A percentile compares a stretch with the other conserved stretches of the same genome.
These are phyloP conservation scores for Wickerhamomyces bisporus DNA, from an alignment of 805 yeast species.

Conservation along the genomic window DNA sequence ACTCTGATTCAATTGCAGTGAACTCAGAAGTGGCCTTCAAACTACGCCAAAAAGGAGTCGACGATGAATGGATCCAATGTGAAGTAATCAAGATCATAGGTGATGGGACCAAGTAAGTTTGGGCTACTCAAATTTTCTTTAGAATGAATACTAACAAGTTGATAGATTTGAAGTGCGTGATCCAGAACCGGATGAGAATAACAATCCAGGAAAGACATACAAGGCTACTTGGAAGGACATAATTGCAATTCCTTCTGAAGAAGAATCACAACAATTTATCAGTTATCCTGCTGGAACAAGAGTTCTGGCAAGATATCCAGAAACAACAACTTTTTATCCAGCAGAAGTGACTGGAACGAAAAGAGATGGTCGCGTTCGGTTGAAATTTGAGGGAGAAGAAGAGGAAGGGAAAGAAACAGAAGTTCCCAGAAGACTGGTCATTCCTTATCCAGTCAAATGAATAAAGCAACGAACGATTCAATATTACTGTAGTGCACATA, in stretches of 20 bases:
- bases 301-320: conserved; percentile 93
- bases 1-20: conserved; percentile 48
- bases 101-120: conserved; percentile 49
- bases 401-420: conserved; percentile 94
- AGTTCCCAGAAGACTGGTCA: conserved; percentile 77
- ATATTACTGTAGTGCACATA: no score
- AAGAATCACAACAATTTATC: conserved; percentile 35
- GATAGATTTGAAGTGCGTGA: conserved; percentile 82
- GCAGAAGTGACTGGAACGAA: conserved; percentile 83
- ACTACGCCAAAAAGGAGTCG: conserved; percentile 62
- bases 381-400: conserved; percentile 94
- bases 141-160: conserved; percentile 8
- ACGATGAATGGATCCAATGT: conserved; percentile 94
- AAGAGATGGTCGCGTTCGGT: conserved; percentile 68
- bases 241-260: conserved; percentile 59
- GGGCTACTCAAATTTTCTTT: not conserved
- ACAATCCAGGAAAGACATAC: conserved; percentile 81
- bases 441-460: conserved; percentile 54
- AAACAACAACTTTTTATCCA: conserved; percentile 93
- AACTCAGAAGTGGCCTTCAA: conserved; percentile 89
- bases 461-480: not conserved
- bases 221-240: conserved; percentile 80
- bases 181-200: conserved; percentile 94
- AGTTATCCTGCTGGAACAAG: conserved; percentile 70
- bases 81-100: conserved; percentile 72